phyloP scores from a whole-genome alignment of 2,329 filamentous ascomycete genomes.

The Calycina herbarum region DNA sequence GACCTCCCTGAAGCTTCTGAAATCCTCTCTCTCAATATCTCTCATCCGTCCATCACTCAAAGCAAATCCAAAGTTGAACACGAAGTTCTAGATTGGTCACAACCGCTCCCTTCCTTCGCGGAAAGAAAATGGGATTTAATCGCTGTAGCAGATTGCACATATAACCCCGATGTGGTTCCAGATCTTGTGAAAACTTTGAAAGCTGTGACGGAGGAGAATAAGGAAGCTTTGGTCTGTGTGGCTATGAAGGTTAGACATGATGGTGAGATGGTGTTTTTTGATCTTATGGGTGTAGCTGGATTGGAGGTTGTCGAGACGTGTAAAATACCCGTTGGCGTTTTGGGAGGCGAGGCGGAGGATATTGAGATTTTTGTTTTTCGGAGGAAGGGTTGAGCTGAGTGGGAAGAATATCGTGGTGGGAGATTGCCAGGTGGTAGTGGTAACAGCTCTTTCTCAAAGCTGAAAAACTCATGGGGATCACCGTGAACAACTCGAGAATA shows the following conservation, averaged over 20 bases:
- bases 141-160: constrained; percentile 70
- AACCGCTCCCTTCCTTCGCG: constrained; percentile 41
- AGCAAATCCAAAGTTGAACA: constrained; percentile 38
- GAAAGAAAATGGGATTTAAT: constrained; percentile 54
- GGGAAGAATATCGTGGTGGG: no score
- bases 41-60: not conserved
- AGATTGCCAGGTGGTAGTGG: no score
- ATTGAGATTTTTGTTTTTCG: constrained; percentile 35
- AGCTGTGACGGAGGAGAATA: constrained; percentile 20
- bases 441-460: no score
- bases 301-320: constrained; percentile 18
- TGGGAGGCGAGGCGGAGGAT: constrained; percentile 32
- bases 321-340: constrained; percentile 24
- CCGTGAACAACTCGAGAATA: no score
- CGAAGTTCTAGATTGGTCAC: constrained; percentile 63
- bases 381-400: not conserved
- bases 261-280: constrained; percentile 66
- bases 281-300: constrained; percentile 49
- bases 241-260: constrained; percentile 68
- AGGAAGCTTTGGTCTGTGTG: constrained; percentile 47
- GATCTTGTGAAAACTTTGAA: constrained; percentile 59
- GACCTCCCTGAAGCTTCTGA: constrained; percentile 65
- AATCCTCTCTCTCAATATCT: constrained; percentile 44
- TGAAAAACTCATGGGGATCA: no score
- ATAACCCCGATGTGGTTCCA: constrained; percentile 67